Conservation (phyloP, 176 grass and related monocot genomes). For the Oryza meridionalis region DNA sequence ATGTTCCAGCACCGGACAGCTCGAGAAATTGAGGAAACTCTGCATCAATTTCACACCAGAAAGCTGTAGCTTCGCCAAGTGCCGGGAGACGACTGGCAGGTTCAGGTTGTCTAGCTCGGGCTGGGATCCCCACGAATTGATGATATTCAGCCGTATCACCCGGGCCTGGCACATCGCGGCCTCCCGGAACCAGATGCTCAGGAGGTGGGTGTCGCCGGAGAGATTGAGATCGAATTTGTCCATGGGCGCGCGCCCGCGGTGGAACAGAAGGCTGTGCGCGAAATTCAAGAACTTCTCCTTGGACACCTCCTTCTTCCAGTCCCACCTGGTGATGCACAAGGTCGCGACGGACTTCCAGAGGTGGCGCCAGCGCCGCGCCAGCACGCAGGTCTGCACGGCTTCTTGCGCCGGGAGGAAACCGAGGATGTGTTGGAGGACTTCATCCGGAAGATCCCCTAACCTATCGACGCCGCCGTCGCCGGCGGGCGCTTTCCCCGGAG, state of each 20-base stretch:
- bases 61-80: constrained; percentile 19
- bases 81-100: constrained; percentile 19
- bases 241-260: not conserved
- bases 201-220: not conserved
- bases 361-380: too few species aligned
- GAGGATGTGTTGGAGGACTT: too few species aligned
- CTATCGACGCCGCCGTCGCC: too few species aligned
- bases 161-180: constrained; percentile 11
- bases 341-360: too few species aligned
- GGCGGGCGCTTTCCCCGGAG: too few species aligned
- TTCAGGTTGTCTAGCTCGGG: not conserved
- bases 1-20: constrained; percentile 23
- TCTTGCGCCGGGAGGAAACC: too few species aligned
- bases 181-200: constrained; percentile 16
- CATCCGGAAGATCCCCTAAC: too few species aligned
- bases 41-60: not conserved
- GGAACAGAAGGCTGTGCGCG: constrained; percentile 9
- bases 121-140: not conserved
- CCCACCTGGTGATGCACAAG: too few species aligned
- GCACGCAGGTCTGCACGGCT: too few species aligned
- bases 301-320: too few species aligned
- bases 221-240: constrained; percentile 2
- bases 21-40: constrained; percentile 21
- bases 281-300: not conserved
- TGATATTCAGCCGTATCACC: not conserved